Conservation (phyloP, 148 eudicot species). For the Chenopodium formosanum region DNA sequence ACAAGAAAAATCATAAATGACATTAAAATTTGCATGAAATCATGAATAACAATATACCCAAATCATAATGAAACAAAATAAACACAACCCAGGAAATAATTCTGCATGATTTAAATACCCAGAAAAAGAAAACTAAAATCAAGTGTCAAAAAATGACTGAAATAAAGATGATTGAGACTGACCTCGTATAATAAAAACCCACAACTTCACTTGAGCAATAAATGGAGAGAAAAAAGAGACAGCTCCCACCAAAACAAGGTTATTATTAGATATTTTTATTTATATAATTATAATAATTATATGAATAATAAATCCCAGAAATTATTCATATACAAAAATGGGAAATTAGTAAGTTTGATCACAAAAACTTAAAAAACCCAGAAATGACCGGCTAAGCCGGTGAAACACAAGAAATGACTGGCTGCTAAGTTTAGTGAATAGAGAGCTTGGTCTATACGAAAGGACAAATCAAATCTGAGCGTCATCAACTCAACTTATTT, state of each 20-base stretch:
- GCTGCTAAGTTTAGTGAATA: not conserved
- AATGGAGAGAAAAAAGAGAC: not conserved
- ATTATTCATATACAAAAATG: not conserved
- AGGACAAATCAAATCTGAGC: not conserved
- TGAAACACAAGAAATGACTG: not conserved
- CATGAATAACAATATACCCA: not conserved
- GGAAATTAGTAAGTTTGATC: not conserved
- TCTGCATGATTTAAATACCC: conserved; percentile 5
- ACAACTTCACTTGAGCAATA: conserved; percentile 11
- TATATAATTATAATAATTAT: not conserved
- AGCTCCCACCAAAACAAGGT: not conserved
- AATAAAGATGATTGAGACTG: conserved; percentile 11
- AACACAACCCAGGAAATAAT: not conserved
- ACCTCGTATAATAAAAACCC: conserved; percentile 15
- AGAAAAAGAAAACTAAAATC: not conserved
- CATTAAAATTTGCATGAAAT: conserved; percentile 12
- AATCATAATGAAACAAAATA: no score
- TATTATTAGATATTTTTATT: not conserved
- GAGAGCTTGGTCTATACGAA: not conserved
- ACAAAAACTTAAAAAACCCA: not conserved
- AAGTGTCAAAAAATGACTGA: not conserved
- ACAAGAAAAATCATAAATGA: not conserved
- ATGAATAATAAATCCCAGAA: not conserved
- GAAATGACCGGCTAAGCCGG: conserved; percentile 2
- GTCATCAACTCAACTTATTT: not conserved